A percentile compares a stretch with the other conserved stretches of the same genome.
phyloP scores from a whole-genome alignment of 169 alveolate genomes.

The Cryptosporidium sp. region DNA sequence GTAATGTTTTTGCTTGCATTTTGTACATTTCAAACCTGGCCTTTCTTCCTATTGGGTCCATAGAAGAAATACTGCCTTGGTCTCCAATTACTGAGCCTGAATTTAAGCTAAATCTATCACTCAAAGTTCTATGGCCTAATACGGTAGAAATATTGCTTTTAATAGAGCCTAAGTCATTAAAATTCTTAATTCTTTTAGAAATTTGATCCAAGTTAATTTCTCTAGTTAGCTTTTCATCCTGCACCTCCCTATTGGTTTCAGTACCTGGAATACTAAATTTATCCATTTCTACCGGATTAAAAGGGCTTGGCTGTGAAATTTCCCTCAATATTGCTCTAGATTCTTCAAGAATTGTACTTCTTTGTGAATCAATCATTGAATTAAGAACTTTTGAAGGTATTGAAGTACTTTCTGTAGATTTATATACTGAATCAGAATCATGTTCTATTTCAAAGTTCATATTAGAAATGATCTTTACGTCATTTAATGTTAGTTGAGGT shows the following conservation, averaged over 20 bases:
- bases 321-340: constrained; percentile 34
- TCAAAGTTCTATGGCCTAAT: constrained; percentile 23
- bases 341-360: constrained; percentile 38
- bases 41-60: constrained; percentile 72
- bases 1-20: constrained; percentile 63
- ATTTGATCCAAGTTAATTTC: not conserved
- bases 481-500: constrained; percentile 55
- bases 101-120: constrained; percentile 59
- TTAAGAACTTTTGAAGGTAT: not conserved
- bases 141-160: constrained; percentile 39
- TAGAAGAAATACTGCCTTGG: constrained; percentile 56
- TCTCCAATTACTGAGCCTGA: constrained; percentile 47
- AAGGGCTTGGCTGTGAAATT: constrained; percentile 48
- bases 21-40: constrained; percentile 73
- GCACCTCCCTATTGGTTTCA: not conserved
- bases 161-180: constrained; percentile 1
- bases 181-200: not conserved
- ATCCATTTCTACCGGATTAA: constrained; percentile 47
- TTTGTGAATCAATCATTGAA: not conserved
- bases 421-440: constrained; percentile 8
- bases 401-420: not conserved
- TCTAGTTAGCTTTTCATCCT: not conserved
- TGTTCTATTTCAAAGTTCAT: constrained; percentile 19
- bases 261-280: not conserved
- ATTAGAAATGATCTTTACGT: constrained; percentile 23